Conservation (phyloP, 345 rosid genomes). For the Gossypium rotundifolium region DNA sequence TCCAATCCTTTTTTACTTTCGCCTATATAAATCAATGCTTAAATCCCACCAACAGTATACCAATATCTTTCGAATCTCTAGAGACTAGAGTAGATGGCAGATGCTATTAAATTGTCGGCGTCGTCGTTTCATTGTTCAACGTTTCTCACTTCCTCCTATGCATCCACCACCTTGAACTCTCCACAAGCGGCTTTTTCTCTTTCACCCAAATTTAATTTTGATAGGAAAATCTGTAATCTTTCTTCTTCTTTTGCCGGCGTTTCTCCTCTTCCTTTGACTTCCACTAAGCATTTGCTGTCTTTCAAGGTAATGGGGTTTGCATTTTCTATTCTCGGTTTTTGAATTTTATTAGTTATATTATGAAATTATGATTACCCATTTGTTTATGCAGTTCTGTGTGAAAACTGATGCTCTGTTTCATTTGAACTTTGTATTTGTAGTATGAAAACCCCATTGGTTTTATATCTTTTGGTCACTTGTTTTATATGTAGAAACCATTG, state of each 20-base stretch:
- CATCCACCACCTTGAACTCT: not conserved
- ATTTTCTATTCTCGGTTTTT: not conserved
- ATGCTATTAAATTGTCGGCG: not conserved
- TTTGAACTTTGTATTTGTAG: not conserved
- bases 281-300: not conserved
- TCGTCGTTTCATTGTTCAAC: not conserved
- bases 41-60: not conserved
- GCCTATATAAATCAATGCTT: not conserved
- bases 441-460: not conserved
- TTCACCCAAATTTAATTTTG: not conserved
- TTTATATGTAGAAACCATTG: not conserved
- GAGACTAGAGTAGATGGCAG: not conserved
- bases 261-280: not conserved
- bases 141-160: not conserved
- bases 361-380: not conserved
- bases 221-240: not conserved
- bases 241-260: not conserved
- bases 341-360: not conserved
- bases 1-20: not conserved
- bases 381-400: not conserved
- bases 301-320: not conserved
- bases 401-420: not conserved
- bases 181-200: not conserved
- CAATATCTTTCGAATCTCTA: not conserved
- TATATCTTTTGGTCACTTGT: not conserved